Percentiles rank a stretch among this genome's conserved stretches.
Conservation (phyloP, 2,329 filamentous ascomycete genomes). For the Xenoacremonium recifei region DNA sequence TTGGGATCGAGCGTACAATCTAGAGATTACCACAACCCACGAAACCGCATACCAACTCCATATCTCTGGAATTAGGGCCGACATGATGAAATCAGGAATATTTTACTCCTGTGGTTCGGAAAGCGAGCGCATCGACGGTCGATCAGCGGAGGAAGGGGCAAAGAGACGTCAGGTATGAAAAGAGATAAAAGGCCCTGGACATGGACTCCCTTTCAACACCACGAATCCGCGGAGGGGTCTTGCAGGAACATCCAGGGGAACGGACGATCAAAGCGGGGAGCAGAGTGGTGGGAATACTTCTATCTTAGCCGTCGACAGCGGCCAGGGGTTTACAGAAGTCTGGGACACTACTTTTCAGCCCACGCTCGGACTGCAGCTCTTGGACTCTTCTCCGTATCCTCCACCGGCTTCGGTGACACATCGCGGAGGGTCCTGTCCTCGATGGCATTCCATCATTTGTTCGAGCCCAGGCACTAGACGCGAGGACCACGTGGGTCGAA, state of each 20-base stretch:
- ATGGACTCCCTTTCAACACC: background rate
- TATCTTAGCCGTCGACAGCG: background rate
- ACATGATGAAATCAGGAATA: conserved; percentile 21
- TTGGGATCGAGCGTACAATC: conserved; percentile 35
- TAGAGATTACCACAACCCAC: conserved; percentile 34
- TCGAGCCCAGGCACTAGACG: background rate
- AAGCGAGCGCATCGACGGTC: background rate
- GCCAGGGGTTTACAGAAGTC: background rate
- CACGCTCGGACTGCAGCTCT: background rate
- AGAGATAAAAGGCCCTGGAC: background rate
- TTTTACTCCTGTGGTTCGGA: background rate
- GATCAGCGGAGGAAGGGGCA: background rate
- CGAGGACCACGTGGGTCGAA: background rate
- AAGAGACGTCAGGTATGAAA: background rate
- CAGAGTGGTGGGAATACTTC: background rate
- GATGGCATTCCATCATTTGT: background rate
- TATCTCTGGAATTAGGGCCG: conserved; percentile 34
- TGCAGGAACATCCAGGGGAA: background rate
- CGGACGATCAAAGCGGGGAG: background rate
- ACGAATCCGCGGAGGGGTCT: too few species aligned
- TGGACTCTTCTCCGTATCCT: too few species aligned
- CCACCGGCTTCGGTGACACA: background rate
- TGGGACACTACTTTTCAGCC: background rate
- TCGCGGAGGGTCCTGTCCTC: background rate
- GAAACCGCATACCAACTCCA: conserved; percentile 46